Conservation (phyloP, 768 basidiomycete species). For the Lactifluus subvellereus region DNA sequence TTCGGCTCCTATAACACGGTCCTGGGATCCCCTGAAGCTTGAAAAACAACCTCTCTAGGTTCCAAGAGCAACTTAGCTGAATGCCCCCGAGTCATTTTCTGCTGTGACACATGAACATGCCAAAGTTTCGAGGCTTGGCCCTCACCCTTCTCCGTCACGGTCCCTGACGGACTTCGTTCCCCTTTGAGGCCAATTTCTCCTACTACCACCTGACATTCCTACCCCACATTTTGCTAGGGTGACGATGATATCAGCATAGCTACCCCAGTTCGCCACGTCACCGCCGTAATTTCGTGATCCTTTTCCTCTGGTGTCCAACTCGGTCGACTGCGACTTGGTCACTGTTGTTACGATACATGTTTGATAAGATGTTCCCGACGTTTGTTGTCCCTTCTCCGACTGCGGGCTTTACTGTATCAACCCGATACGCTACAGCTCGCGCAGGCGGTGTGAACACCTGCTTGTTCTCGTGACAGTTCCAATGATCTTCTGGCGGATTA, state of each 20-base stretch:
- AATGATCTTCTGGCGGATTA: conserved; percentile 5
- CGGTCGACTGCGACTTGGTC: not conserved
- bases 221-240: not conserved
- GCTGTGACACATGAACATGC: not conserved
- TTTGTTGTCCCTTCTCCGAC: not conserved
- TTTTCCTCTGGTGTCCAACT: not conserved
- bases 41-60: not conserved
- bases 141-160: not conserved
- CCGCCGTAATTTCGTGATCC: not conserved
- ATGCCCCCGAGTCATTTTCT: not conserved
- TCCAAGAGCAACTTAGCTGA: not conserved
- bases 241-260: not conserved
- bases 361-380: not conserved
- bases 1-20: not conserved
- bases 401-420: not conserved
- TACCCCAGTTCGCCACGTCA: conserved; percentile 14
- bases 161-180: not conserved
- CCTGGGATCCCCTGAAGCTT: not conserved
- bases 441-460: not conserved
- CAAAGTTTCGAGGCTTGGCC: not conserved
- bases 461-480: conserved; percentile 10
- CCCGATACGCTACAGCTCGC: not conserved
- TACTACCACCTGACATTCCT: not conserved
- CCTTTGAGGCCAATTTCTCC: not conserved
- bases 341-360: not conserved